A percentile compares a stretch with the other conserved stretches of the same genome.
These are phyloP conservation scores for Decorospora gaudefroyi DNA, from an alignment of 2,329 filamentous ascomycete species.

Conservation along the genomic window DNA sequence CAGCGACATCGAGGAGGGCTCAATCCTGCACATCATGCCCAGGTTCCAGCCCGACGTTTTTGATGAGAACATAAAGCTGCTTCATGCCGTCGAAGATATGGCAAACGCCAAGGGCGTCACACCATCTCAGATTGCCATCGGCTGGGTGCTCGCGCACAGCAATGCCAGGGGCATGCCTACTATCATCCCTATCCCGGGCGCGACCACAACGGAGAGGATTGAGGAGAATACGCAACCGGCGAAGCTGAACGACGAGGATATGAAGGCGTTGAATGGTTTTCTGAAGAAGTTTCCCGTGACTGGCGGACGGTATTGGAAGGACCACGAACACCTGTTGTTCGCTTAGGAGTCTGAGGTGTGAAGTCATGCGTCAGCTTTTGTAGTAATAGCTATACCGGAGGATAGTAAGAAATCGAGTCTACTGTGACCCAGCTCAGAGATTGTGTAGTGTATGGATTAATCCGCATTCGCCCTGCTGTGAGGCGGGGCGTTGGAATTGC, in stretches of 20 bases:
- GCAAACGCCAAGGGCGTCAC: conserved; percentile 64
- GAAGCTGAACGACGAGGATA: conserved; percentile 52
- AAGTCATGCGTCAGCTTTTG: too few relatives aligned
- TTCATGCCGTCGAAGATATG: conserved; percentile 61
- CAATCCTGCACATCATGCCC: conserved; percentile 55
- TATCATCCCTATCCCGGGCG: conserved; percentile 70
- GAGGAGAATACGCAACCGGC: conserved; percentile 66
- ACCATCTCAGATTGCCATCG: conserved; percentile 66
- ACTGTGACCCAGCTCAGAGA: conserved; percentile 58
- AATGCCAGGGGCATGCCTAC: conserved; percentile 58
- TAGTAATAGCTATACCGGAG: conserved; percentile 22
- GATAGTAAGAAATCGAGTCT: too few relatives aligned
- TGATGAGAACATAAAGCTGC: conserved; percentile 66
- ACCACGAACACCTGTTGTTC: conserved; percentile 12
- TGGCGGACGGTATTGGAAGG: conserved; percentile 49
- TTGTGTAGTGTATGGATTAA: conserved; percentile 52
- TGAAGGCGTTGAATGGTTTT: conserved; percentile 59
- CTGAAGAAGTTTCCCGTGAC: conserved; percentile 53
- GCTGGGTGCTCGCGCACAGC: conserved; percentile 62
- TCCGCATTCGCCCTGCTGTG: conserved; percentile 49
- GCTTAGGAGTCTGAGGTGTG: too few relatives aligned
- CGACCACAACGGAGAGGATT: conserved; percentile 61
- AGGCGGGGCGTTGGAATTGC: conserved; percentile 54
- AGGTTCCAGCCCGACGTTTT: conserved; percentile 69
- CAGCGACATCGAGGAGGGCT: conserved; percentile 65